Conservation (phyloP, 139 green algal genomes). For the Haematococcus lacustris region DNA sequence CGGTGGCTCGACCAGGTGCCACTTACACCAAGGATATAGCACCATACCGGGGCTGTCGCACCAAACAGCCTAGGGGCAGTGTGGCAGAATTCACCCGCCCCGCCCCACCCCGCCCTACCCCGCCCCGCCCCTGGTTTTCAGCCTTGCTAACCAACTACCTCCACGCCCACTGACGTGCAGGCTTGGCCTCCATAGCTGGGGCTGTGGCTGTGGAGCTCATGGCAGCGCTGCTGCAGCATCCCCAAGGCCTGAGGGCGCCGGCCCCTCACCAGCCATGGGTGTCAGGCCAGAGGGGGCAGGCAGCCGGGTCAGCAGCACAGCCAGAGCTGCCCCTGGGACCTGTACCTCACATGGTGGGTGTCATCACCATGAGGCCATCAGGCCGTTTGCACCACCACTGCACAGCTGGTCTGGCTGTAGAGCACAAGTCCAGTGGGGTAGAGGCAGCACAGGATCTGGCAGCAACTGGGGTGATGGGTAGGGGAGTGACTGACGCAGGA, state of each 20-base stretch:
- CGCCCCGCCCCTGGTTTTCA: too few relatives aligned
- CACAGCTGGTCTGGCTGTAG: too few relatives aligned
- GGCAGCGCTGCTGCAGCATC: constrained; percentile 72
- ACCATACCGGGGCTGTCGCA: not conserved
- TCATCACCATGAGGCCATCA: too few relatives aligned
- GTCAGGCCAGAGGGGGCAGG: not conserved
- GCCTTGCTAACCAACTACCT: constrained; percentile 7
- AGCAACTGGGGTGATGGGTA: too few relatives aligned
- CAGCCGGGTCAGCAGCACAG: constrained; percentile 1
- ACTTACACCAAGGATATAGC: not conserved
- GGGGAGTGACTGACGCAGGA: too few relatives aligned
- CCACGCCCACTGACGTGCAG: constrained; percentile 61
- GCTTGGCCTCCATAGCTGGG: constrained; percentile 79
- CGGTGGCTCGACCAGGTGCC: constrained; percentile 82
- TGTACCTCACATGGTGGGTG: constrained; percentile 72
- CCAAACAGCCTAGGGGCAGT: not conserved
- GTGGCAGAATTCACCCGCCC: not conserved
- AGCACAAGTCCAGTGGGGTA: too few relatives aligned
- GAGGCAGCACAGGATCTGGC: too few relatives aligned
- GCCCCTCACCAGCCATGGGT: not conserved
- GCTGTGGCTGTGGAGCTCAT: constrained; percentile 86
- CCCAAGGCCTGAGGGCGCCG: constrained; percentile 10
- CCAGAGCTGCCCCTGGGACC: constrained; percentile 41
- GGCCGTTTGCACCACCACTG: too few relatives aligned
- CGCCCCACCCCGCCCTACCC: not conserved